Evolutionary conservation across 495 filamentous ascomycete species (phyloP), one percentile per base, ranked within the genome.

Genomic region (Hypomontagnella monticulosa): DNA sequence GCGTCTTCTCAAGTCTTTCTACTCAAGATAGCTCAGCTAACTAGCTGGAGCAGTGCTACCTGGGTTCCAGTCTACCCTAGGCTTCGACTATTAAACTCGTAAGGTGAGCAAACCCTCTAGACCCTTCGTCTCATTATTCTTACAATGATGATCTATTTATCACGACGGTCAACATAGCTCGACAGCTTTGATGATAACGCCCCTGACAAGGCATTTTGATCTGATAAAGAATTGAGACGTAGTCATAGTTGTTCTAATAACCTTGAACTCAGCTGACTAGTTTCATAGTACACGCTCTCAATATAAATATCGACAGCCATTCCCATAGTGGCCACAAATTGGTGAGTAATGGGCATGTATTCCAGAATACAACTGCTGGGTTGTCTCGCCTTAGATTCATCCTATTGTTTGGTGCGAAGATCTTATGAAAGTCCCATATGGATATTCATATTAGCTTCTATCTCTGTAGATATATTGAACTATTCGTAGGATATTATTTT

Each of bases 161-260:
- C 93, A 97, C 93, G 93, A 97, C 93, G 93, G 93, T 97, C 93
- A 91, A 89, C 93, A 91, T 94, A 97, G 86, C 87, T 83, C 68
- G 55, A 87, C 72, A 83, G 86, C 85, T 81, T 91, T 96, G 92
- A 93, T 93, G 92, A 94, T 83, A 89, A 81, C 81, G 89, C 91
- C 91, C 87, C 85, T 93, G 91, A 95, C 92, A 89, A 81, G 92
- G 91, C 89, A n/a, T 70, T 79, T 79, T 69, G 73, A 82, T 83
- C 88, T 91, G 88, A 89, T 74, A 80, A 66, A 71, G 68, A 60
- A 48, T 57, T 37, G 41, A 37, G 14, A 23, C 46, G 16, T 23
- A n/a, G 33, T 61, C 38, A 42, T 50, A 37, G n/a, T 14, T 7
- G 37, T 8, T 20, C 20, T 32, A 9, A 4, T 27, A 16, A 10